Conservation (phyloP, 352 stramenopile species). For the Globisporangium spinosum region DNA sequence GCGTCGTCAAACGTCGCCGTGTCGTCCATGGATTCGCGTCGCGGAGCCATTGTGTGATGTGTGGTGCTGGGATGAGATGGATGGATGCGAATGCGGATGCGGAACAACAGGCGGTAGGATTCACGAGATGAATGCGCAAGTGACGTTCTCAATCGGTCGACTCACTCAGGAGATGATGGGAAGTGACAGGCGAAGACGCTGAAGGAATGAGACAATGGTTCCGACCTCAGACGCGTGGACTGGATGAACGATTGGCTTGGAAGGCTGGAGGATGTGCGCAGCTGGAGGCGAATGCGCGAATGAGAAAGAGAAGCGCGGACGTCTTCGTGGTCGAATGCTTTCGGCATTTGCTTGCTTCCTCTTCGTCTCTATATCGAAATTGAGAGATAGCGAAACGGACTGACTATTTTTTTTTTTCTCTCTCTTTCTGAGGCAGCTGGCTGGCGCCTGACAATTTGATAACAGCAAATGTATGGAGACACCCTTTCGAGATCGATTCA, state of each 20-base stretch:
- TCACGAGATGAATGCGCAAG: background rate
- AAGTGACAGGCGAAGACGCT: background rate
- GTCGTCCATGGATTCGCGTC: conserved; percentile 21
- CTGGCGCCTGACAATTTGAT: background rate
- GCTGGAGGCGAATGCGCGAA: conserved; percentile 26
- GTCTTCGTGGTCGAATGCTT: conserved; percentile 6
- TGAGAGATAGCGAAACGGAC: background rate
- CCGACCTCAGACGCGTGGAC: background rate
- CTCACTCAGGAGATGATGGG: background rate
- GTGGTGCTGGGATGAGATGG: background rate
- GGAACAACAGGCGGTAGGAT: background rate
- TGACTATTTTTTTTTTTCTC: background rate
- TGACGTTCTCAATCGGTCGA: background rate
- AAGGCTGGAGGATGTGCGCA: background rate
- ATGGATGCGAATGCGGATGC: background rate
- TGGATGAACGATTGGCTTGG: background rate
- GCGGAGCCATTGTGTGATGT: conserved; percentile 9
- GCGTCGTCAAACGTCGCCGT: conserved; percentile 7
- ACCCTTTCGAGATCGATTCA: conserved; percentile 1
- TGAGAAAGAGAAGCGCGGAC: conserved; percentile 5
- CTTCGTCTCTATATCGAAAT: background rate
- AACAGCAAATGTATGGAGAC: background rate
- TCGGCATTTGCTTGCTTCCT: too few relatives aligned
- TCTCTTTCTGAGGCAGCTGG: background rate
- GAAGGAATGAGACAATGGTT: conserved; percentile 1